Conservation (phyloP, 306 rosid species). For the Oxytropis ochrocephala region DNA sequence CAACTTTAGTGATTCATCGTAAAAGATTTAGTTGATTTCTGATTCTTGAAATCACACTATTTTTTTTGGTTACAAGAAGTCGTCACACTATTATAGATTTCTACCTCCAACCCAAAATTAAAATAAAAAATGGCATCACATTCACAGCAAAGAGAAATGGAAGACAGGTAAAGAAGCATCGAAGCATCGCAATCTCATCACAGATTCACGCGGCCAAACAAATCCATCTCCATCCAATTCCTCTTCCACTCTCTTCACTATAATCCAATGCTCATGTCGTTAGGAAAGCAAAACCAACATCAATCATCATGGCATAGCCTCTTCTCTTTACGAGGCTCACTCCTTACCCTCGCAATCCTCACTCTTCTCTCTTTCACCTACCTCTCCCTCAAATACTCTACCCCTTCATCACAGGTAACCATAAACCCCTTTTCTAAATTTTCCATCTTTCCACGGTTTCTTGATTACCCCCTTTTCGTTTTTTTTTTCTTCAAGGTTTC, state of each 20-base stretch:
- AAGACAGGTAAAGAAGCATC: neutral
- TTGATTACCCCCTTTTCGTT: conserved; percentile 18
- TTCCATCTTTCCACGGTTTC: neutral
- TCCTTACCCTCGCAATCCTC: conserved; percentile 63
- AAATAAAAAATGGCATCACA: neutral
- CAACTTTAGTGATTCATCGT: too few relatives aligned
- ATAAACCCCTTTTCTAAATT: neutral
- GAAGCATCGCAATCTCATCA: neutral
- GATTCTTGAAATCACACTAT: too few relatives aligned
- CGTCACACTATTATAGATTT: too few relatives aligned
- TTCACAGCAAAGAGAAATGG: neutral
- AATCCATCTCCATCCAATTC: neutral
- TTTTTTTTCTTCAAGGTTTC: conserved; percentile 23
- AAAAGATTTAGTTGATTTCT: too few relatives aligned
- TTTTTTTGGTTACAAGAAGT: too few relatives aligned
- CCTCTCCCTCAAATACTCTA: conserved; percentile 55
- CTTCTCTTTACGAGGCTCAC: conserved; percentile 61
- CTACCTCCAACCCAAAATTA: neutral
- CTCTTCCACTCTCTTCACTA: neutral
- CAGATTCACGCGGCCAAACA: neutral
- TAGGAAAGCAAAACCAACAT: conserved; percentile 39
- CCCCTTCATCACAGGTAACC: conserved; percentile 38
- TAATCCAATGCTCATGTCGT: conserved; percentile 35
- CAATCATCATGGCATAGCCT: conserved; percentile 26
- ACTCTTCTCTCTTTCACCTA: conserved; percentile 68